Base-by-base conservation (phyloP, 23 red algal species). In the Agarophyton chilense region DNA sequence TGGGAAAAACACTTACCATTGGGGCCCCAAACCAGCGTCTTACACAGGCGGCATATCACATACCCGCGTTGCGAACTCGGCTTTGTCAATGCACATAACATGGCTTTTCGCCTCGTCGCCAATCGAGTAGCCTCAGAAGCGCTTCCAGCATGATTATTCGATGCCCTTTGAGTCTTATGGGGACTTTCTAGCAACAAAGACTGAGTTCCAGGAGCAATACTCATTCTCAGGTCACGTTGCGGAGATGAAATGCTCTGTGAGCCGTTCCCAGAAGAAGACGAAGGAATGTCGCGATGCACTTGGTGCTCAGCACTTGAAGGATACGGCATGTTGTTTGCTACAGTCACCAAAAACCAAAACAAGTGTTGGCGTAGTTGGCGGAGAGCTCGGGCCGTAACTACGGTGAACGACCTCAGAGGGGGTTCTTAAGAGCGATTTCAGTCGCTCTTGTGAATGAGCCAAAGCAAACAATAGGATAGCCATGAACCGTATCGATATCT, bases 1-100 rank as follows among this genome's bases (percentile, higher is more conserved):
- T 8, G 68, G 21, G 28, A 50, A 8, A n/a, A 42, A 34, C 11
- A 22, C 81, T 68, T 72, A 86, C 81, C 81, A 56, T 86, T 86
- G 22, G 81, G 81, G 0, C 81, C 81, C 81, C 81, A 86, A 44
- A 86, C 64, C n/a, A 65, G 34, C 8, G 36, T 51, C 2, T 42
- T 38, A 11, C 56, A 86, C 16, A 79, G 45, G 46, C 74, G 74
- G 45, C 74, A 79, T 8, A 55, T 31, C 12, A 79, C 74, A 32
- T 79, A 79, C 18, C 74, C 74, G 4, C 74, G 24, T 19, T 79
- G 74, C 46, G 45, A 49, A 26, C 74, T 79, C 31, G 74, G 74
- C 52, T 79, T 79, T 10, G 52, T 79, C 33, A 79, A 46, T 46
- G 74, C 46, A 46, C 46, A 57, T 26, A 79, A 26, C 46, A 79